Conservation (phyloP, 306 rosid genomes). For the Corylus americana region DNA sequence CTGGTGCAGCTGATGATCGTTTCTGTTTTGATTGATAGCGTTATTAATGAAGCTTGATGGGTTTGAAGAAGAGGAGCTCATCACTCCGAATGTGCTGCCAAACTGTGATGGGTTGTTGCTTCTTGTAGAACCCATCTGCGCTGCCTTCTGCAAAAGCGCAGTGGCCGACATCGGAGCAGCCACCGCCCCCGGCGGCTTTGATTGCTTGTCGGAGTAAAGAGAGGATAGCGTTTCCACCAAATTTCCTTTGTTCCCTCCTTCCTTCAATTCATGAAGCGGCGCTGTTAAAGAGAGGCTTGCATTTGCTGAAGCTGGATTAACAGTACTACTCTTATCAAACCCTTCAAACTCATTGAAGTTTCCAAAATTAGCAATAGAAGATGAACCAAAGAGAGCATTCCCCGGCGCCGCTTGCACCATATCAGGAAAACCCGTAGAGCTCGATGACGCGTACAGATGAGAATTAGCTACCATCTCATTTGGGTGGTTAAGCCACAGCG, state of each 20-base stretch:
- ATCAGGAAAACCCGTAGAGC: constrained; percentile 48
- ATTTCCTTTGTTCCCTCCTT: constrained; percentile 28
- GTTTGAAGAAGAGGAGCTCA: constrained; percentile 52
- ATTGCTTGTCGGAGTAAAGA: constrained; percentile 8
- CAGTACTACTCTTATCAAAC: not conserved
- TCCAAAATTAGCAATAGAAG: constrained; percentile 49
- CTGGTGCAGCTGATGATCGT: constrained; percentile 10
- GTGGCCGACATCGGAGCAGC: constrained; percentile 68
- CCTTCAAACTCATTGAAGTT: constrained; percentile 7
- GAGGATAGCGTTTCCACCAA: constrained; percentile 18
- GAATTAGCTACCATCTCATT: constrained; percentile 47
- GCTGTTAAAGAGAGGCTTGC: constrained; percentile 51
- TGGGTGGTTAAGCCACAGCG: constrained; percentile 75
- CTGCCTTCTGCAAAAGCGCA: constrained; percentile 65
- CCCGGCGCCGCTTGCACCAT: constrained; percentile 53
- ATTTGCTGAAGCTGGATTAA: constrained; percentile 36
- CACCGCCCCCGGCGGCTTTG: constrained; percentile 41
- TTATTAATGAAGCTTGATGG: constrained; percentile 27
- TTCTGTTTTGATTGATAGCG: constrained; percentile 22
- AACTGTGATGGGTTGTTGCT: constrained; percentile 42
- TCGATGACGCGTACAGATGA: constrained; percentile 35
- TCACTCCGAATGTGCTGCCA: constrained; percentile 53
- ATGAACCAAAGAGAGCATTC: constrained; percentile 42
- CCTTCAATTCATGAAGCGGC: constrained; percentile 40
- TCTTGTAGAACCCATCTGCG: constrained; percentile 67